Percentiles rank a stretch among this genome's conserved stretches.
These are phyloP conservation scores for Zygotorulaspora florentina DNA, from an alignment of 805 yeast genomes.

Conservation along the genomic window DNA sequence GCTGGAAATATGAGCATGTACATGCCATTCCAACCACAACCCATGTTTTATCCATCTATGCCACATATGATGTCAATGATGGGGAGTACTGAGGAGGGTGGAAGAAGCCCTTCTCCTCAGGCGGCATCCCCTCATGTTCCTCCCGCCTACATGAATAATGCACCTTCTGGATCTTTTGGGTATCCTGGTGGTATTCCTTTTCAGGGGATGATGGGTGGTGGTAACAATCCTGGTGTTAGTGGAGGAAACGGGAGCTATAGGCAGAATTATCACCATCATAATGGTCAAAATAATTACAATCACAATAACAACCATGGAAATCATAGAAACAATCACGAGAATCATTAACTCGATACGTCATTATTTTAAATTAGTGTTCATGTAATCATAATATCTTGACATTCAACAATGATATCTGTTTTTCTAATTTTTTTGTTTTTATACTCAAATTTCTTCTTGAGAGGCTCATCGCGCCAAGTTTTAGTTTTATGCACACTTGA, in stretches of 20 bases:
- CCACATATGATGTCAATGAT: slow-evolving; percentile 32
- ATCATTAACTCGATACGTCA: slow-evolving; percentile 3
- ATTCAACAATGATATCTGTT: neutral
- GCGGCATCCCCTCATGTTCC: slow-evolving; percentile 28
- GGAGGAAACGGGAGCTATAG: slow-evolving; percentile 17
- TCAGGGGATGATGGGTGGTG: slow-evolving; percentile 23
- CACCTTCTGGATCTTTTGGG: slow-evolving; percentile 24
- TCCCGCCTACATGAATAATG: slow-evolving; percentile 26
- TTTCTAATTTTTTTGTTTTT: neutral
- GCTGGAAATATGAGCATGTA: slow-evolving; percentile 29
- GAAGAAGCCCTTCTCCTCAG: slow-evolving; percentile 25
- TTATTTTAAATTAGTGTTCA: too few species aligned
- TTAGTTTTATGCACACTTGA: neutral
- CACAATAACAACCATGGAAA: too few species aligned
- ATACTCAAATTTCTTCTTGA: neutral
- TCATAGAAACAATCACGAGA: slow-evolving; percentile 12
- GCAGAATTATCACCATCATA: slow-evolving; percentile 21
- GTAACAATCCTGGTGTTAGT: slow-evolving; percentile 8
- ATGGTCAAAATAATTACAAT: slow-evolving; percentile 5
- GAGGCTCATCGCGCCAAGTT: neutral
- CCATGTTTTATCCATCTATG: slow-evolving; percentile 33
- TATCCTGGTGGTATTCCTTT: slow-evolving; percentile 29
- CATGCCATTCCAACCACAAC: slow-evolving; percentile 35
- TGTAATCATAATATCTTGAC: too few species aligned
- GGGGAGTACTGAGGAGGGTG: slow-evolving; percentile 21